A percentile compares a stretch with the other conserved stretches of the same genome.
Conservation (phyloP, 805 yeast species). For the Lipomyces yamanashiensis region DNA sequence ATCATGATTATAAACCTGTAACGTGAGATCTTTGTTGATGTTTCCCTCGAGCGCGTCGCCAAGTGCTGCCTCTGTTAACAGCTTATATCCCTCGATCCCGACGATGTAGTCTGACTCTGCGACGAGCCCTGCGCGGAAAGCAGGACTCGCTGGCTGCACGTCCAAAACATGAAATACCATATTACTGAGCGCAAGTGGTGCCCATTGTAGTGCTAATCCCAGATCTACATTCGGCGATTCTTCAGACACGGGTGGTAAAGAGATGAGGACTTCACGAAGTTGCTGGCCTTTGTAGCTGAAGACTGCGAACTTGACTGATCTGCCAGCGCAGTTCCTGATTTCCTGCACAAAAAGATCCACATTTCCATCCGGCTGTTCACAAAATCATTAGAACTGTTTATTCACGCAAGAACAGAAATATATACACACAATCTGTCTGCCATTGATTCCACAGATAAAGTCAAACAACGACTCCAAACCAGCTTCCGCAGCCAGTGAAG, state of each 20-base stretch:
- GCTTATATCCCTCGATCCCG: slow-evolving; percentile 79
- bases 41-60: slow-evolving; percentile 26
- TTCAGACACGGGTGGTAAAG: slow-evolving; percentile 9
- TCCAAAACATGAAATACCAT: slow-evolving; percentile 85
- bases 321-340: slow-evolving; percentile 33
- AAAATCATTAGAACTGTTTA: neutral
- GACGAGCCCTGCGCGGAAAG: slow-evolving; percentile 76
- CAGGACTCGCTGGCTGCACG: slow-evolving; percentile 78
- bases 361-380: slow-evolving; percentile 27
- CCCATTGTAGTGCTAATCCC: slow-evolving; percentile 66
- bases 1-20: slow-evolving; percentile 86
- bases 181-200: slow-evolving; percentile 74
- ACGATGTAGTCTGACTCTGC: slow-evolving; percentile 88
- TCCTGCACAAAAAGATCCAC: slow-evolving; percentile 24
- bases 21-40: slow-evolving; percentile 28
- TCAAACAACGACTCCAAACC: slow-evolving; percentile 88
- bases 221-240: slow-evolving; percentile 40
- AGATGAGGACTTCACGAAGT: slow-evolving; percentile 51
- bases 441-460: slow-evolving; percentile 78
- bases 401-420: neutral
- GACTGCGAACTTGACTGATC: slow-evolving; percentile 34
- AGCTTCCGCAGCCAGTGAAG: slow-evolving; percentile 54
- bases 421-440: slow-evolving; percentile 55
- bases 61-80: slow-evolving; percentile 24
- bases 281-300: slow-evolving; percentile 38